These are phyloP conservation scores for Syncephalastrum racemosum DNA, from an alignment of 371 early-diverging fungal species.

Conservation along the genomic window DNA sequence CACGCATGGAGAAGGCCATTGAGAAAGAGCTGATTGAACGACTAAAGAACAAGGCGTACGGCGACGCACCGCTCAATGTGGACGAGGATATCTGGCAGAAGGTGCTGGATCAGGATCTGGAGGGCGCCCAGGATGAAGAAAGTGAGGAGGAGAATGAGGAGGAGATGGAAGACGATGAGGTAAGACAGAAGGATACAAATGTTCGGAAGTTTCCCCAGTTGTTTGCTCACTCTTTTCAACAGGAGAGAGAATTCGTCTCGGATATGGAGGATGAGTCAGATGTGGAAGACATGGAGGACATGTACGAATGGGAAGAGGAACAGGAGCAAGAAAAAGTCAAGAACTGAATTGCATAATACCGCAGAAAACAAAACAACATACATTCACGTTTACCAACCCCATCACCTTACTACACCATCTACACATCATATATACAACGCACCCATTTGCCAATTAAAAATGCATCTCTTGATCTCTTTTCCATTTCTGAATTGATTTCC, in stretches of 20 bases:
- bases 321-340: constrained; percentile 13
- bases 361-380: background rate
- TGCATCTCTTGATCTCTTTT: too few relatives aligned
- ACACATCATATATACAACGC: too few relatives aligned
- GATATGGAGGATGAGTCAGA: constrained; percentile 26
- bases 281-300: constrained; percentile 24
- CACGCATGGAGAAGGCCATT: constrained; percentile 93
- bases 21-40: constrained; percentile 98
- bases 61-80: constrained; percentile 89
- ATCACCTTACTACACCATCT: too few relatives aligned
- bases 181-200: constrained; percentile 33
- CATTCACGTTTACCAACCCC: background rate
- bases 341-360: constrained; percentile 1
- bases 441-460: too few relatives aligned
- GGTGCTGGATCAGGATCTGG: constrained; percentile 65
- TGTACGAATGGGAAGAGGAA: constrained; percentile 22
- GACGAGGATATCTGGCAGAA: constrained; percentile 88
- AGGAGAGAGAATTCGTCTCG: constrained; percentile 23
- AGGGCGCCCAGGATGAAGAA: constrained; percentile 74
- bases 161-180: constrained; percentile 56
- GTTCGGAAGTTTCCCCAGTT: background rate
- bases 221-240: background rate
- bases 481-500: background rate
- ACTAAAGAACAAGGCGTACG: constrained; percentile 90
- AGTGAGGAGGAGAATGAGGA: constrained; percentile 72